phyloP scores from a whole-genome alignment of 768 basidiomycete genomes.

The Holtermannia corniformis region DNA sequence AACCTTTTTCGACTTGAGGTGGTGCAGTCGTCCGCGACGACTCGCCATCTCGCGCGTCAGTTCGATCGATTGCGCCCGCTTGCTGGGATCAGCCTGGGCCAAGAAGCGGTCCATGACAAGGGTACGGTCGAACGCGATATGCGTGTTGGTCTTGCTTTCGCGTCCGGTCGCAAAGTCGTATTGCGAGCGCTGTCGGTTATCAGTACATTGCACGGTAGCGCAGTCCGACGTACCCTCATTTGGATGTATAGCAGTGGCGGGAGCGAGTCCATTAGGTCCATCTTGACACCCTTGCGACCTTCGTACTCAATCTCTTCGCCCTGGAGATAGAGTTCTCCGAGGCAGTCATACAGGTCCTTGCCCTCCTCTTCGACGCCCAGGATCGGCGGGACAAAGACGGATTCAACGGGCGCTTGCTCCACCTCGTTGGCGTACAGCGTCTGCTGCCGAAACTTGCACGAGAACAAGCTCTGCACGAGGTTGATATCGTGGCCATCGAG shows the following conservation, averaged over 20 bases:
- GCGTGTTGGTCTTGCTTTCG: conserved; percentile 91
- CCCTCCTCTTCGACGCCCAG: conserved; percentile 78
- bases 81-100: conserved; percentile 59
- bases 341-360: conserved; percentile 85
- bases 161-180: conserved; percentile 86
- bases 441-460: conserved; percentile 70
- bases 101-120: conserved; percentile 88
- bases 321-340: conserved; percentile 71
- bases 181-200: conserved; percentile 34
- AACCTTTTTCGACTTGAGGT: conserved; percentile 66
- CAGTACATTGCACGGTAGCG: conserved; percentile 1
- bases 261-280: conserved; percentile 72
- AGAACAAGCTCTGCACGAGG: conserved; percentile 81
- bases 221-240: conserved; percentile 58
- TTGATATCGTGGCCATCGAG: conserved; percentile 50
- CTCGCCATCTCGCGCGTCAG: conserved; percentile 59
- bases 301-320: conserved; percentile 77
- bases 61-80: conserved; percentile 59
- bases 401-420: conserved; percentile 58
- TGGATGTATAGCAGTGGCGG: conserved; percentile 92
- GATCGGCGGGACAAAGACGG: conserved; percentile 85
- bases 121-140: conserved; percentile 78
- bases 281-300: conserved; percentile 64
- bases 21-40: conserved; percentile 58
- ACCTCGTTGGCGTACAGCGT: conserved; percentile 27